Evolutionary conservation across 2,329 filamentous ascomycete genomes (phyloP).

Genomic region (Cytospora piceicola): DNA sequence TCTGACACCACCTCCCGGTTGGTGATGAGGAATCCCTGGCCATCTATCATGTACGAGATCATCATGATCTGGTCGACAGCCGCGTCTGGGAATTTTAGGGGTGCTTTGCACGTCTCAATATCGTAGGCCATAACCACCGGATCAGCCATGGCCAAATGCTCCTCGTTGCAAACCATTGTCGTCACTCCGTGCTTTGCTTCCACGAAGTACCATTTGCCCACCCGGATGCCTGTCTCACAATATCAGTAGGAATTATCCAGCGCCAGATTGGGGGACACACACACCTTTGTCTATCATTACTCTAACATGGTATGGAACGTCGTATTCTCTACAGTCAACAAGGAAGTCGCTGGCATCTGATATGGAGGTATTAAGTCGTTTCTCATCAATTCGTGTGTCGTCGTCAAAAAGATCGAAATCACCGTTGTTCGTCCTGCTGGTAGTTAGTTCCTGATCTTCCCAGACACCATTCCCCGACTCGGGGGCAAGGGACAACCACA

Average conservation of each 20-base stretch:
- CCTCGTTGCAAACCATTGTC: constrained; percentile 82
- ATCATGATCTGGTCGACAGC: constrained; percentile 98
- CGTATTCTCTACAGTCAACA: constrained; percentile 98
- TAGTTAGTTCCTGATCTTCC: constrained; percentile 34
- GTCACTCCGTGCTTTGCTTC: constrained; percentile 91
- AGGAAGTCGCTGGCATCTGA: constrained; percentile 95
- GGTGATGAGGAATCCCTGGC: constrained; percentile 95
- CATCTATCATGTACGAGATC: constrained; percentile 99
- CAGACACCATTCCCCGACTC: constrained; percentile 13
- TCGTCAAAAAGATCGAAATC: constrained; percentile 95
- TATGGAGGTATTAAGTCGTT: constrained; percentile 74
- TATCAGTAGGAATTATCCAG: constrained; percentile 27
- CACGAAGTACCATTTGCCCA: constrained; percentile 96
- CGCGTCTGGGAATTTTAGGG: constrained; percentile 94
- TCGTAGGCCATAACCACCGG: constrained; percentile 99
- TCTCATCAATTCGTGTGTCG: constrained; percentile 78
- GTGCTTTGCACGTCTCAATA: constrained; percentile 96
- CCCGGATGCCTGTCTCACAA: constrained; percentile 74
- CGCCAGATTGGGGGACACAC: constrained; percentile 7
- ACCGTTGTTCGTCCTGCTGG: constrained; percentile 64
- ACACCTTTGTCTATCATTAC: constrained; percentile 82
- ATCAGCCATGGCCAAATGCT: constrained; percentile 86
- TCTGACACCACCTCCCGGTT: constrained; percentile 98
- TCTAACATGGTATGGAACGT: constrained; percentile 98
- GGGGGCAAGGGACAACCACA: constrained; percentile 30